Base-by-base conservation (phyloP, 1,284 basidiomycete genomes). In the Stygiomarasmius scandens region DNA sequence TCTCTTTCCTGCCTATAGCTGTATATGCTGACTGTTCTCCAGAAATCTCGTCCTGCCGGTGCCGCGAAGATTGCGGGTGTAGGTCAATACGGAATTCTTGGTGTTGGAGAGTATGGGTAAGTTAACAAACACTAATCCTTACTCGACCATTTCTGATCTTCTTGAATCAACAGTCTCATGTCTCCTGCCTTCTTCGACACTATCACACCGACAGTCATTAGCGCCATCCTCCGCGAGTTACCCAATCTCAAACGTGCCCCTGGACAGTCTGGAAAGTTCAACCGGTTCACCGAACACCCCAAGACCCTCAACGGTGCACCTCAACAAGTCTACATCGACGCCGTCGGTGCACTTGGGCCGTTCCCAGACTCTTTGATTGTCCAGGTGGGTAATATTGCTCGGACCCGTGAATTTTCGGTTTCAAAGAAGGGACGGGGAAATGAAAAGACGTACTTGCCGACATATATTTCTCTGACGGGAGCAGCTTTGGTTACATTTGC, bases 151-250 rank as follows among this genome's bases (percentile, higher is more conserved):
- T n/a, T n/a, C n/a, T n/a, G n/a, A n/a, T n/a, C n/a, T n/a, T n/a
- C n/a, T n/a, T n/a, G n/a, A n/a, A n/a, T n/a, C n/a, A n/a, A 25
- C 55, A 82, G 80, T 24, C 67, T 83, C 12, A 62, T 83, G 52
- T 74, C 71, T 1, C 56, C 71, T 6, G 61, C 63, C 44, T 78
- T 84, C 64, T 79, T 83, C 58, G 73, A 82, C 58, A 60, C 69
- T 32, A 77, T 82, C 52, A 71, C 77, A 22, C 77, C 80, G 5
- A 63, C 68, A 23, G 74, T 85, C 14, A 69, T 87, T 16, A 74
- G 75, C 3, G 70, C 72, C 14, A 77, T 87, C 29, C 80, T 89
- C 59, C 69, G n/a, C n/a, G n/a, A 68, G 22, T 69, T 85, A 47
- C 75, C 75, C 54, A 72, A 78, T 44, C 43, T 88, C 24, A 68